Conservation (phyloP, 169 alveolate genomes). For the Babesia ovis region DNA sequence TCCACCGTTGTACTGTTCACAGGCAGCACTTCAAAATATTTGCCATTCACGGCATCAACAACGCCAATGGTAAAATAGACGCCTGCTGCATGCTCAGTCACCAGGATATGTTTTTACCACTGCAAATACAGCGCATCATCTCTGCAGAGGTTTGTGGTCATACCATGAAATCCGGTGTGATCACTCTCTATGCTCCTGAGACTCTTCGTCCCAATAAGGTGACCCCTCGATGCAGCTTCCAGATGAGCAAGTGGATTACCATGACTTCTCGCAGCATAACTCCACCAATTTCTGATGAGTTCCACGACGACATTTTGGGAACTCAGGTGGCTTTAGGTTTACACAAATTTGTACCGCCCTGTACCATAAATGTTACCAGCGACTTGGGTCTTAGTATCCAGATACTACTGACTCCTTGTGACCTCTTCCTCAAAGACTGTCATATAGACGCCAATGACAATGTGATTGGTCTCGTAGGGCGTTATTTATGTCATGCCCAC, state of each 20-base stretch:
- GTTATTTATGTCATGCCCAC: constrained; percentile 48
- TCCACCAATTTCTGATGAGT: not conserved
- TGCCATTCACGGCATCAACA: constrained; percentile 35
- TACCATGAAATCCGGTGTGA: constrained; percentile 54
- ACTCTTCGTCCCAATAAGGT: constrained; percentile 63
- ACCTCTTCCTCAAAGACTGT: constrained; percentile 52
- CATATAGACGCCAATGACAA: constrained; percentile 18
- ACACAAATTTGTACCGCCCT: constrained; percentile 57
- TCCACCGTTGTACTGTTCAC: constrained; percentile 2
- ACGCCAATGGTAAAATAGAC: constrained; percentile 18
- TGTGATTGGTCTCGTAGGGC: constrained; percentile 57
- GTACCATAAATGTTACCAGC: constrained; percentile 10
- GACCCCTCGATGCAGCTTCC: constrained; percentile 18
- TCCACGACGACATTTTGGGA: constrained; percentile 48
- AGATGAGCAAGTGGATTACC: constrained; percentile 63
- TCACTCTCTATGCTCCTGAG: constrained; percentile 60
- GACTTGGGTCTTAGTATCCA: constrained; percentile 44
- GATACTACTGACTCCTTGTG: constrained; percentile 55
- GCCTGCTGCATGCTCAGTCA: constrained; percentile 47
- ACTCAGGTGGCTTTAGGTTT: constrained; percentile 43
- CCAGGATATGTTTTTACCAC: constrained; percentile 47
- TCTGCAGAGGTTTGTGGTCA: constrained; percentile 45
- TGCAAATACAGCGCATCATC: constrained; percentile 3
- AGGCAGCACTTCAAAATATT: constrained; percentile 46
- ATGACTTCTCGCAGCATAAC: constrained; percentile 35